These are phyloP conservation scores for Phylloporus arenicola DNA, from an alignment of 768 basidiomycete species.

Conservation along the genomic window DNA sequence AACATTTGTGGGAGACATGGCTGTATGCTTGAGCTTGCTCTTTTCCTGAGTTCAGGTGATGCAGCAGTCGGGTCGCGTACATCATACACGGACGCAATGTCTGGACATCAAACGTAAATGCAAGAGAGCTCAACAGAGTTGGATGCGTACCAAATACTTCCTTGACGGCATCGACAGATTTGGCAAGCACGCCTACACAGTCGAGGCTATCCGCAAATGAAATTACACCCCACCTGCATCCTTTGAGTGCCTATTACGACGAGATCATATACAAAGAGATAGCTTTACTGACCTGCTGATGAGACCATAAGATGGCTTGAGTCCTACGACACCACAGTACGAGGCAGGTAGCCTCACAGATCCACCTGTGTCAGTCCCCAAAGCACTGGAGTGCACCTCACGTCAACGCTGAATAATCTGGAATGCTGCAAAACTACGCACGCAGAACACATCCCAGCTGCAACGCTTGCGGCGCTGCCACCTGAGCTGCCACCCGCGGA, in stretches of 20 bases:
- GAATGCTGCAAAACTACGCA: slow-evolving; percentile 38
- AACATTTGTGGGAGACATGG: neutral
- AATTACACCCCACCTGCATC: slow-evolving; percentile 76
- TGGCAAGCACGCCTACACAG: slow-evolving; percentile 81
- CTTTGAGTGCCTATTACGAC: slow-evolving; percentile 5
- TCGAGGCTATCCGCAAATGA: slow-evolving; percentile 94
- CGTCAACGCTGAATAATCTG: neutral
- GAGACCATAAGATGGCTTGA: slow-evolving; percentile 94
- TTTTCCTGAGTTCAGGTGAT: slow-evolving; percentile 33
- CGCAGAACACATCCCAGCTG: slow-evolving; percentile 78
- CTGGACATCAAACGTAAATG: slow-evolving; percentile 20
- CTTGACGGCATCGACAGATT: slow-evolving; percentile 43
- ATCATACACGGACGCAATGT: slow-evolving; percentile 46
- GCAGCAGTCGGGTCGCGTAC: slow-evolving; percentile 71
- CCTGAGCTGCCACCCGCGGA: slow-evolving; percentile 93
- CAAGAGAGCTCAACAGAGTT: neutral
- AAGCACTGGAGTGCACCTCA: slow-evolving; percentile 41
- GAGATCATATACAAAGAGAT: neutral
- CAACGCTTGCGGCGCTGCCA: slow-evolving; percentile 91
- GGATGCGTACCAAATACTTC: slow-evolving; percentile 53
- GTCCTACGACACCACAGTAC: slow-evolving; percentile 86
- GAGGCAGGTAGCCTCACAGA: slow-evolving; percentile 90
- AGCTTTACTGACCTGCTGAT: slow-evolving; percentile 62
- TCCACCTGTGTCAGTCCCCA: slow-evolving; percentile 94
- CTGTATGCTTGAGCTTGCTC: slow-evolving; percentile 29